Evolutionary conservation across 1,284 basidiomycete species (phyloP), one percentile per base, ranked within the genome.

Genomic region (Violaceomyces palustris): DNA sequence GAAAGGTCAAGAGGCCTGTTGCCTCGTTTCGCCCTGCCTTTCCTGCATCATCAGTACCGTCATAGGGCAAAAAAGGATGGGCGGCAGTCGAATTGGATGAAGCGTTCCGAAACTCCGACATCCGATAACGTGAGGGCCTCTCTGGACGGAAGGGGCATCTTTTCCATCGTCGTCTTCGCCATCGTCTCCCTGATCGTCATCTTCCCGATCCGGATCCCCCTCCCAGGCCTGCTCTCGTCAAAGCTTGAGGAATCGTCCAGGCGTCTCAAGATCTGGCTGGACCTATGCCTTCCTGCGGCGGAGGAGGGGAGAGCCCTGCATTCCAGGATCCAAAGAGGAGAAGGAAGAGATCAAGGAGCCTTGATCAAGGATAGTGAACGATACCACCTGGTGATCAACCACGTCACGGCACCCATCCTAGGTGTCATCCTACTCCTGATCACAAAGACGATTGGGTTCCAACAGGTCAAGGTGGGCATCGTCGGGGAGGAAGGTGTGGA

Each of bases 341-440:
- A 15, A 3, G 12, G 14, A 4, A 3, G 32, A 18, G n/a, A 22
- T 23, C 6, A n/a, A 9, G 11, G n/a, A 41, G n/a, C 7, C 3
- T 8, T 8, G n/a, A 6, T 15, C 23, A 27, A 10, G 27, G 17
- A 28, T 28, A n/a, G n/a, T n/a, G n/a, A n/a, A n/a, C n/a, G n/a
- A n/a, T n/a, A n/a, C n/a, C n/a, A 51, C 22, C 15, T 59, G 7
- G 49, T 42, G 15, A 54, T 59, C 35, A 51, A 59, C 26, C 67
- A 70, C 33, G 64, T 67, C n/a, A 56, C 51, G 10, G 61, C 61
- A 0, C 91, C 91, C 3, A 81, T 90, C 17, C 72, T 86, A 27
- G 84, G 85, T 1, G 88, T 92, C 8, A 77, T 86, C 0, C 69
- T 93, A 25, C 77, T 94, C 11, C 83, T 90, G 63, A 85, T 85